A percentile compares a stretch with the other conserved stretches of the same genome.
Conservation (phyloP, 306 rosid genomes). For the Fragaria nilgerrensis region DNA sequence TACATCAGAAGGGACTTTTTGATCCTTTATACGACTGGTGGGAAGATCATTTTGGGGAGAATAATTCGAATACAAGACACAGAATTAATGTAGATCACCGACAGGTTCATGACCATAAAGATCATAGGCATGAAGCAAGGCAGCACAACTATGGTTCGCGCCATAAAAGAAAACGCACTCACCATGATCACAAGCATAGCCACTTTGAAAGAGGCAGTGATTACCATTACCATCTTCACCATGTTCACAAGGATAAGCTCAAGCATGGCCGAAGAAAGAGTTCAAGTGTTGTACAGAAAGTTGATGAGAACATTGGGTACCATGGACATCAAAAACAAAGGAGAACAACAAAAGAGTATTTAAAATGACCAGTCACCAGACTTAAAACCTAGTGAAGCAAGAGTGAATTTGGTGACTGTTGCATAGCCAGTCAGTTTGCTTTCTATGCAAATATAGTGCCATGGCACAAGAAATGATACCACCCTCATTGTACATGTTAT, state of each 20-base stretch:
- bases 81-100: slow-evolving; percentile 32
- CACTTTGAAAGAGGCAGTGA: slow-evolving; percentile 44
- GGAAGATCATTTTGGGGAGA: slow-evolving; percentile 56
- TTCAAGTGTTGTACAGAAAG: slow-evolving; percentile 26
- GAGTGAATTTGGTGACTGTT: background rate
- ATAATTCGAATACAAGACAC: slow-evolving; percentile 28
- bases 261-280: slow-evolving; percentile 50
- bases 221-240: slow-evolving; percentile 46
- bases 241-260: slow-evolving; percentile 47
- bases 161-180: slow-evolving; percentile 35
- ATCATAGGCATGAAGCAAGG: slow-evolving; percentile 38
- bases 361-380: slow-evolving; percentile 20
- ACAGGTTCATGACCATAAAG: slow-evolving; percentile 31
- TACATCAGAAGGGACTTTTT: slow-evolving; percentile 69
- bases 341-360: slow-evolving; percentile 29
- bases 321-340: slow-evolving; percentile 37
- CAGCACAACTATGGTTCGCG: slow-evolving; percentile 39
- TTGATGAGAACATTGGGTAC: slow-evolving; percentile 33
- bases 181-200: slow-evolving; percentile 44
- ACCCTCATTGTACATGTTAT: background rate
- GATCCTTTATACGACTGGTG: slow-evolving; percentile 92
- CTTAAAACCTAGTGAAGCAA: background rate
- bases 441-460: background rate
- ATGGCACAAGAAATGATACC: background rate
- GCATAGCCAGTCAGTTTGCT: background rate